Conservation (phyloP, 169 alveolate species). For the Eimeria maxima region DNA sequence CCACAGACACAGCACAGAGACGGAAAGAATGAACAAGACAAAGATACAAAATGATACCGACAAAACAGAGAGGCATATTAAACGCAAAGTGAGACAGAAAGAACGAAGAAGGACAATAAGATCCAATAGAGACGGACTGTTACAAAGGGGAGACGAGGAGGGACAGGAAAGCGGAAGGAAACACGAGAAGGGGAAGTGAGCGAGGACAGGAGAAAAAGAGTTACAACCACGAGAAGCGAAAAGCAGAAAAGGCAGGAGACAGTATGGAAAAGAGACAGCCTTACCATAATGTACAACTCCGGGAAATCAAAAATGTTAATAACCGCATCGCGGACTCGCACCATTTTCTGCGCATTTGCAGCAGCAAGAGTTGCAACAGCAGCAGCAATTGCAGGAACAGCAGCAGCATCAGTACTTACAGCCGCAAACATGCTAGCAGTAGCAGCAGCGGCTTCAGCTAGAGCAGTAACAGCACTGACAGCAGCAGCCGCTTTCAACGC, state of each 20-base stretch:
- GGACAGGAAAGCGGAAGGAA: not conserved
- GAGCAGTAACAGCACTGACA: no score
- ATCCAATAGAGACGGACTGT: no score
- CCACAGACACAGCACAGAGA: not conserved
- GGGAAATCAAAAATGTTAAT: slow-evolving; percentile 50
- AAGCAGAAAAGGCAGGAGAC: not conserved
- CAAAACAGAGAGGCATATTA: not conserved
- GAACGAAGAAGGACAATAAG: no score
- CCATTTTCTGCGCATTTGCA: slow-evolving; percentile 12
- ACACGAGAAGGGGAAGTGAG: not conserved
- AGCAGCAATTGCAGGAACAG: no score
- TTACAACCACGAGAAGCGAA: not conserved
- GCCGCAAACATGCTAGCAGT: no score
- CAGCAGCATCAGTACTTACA: no score
- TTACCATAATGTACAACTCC: slow-evolving; percentile 60
- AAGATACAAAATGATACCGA: not conserved
- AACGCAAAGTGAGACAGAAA: not conserved
- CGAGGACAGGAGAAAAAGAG: no score
- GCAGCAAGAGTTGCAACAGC: no score
- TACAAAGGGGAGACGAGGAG: not conserved
- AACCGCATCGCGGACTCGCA: slow-evolving; percentile 44
- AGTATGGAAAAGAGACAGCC: not conserved
- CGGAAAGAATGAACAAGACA: not conserved
- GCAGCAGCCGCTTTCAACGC: not conserved
- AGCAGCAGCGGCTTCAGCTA: no score